Base-by-base conservation (phyloP, 208 protist species). In the Acanthamoeba triangularis region DNA sequence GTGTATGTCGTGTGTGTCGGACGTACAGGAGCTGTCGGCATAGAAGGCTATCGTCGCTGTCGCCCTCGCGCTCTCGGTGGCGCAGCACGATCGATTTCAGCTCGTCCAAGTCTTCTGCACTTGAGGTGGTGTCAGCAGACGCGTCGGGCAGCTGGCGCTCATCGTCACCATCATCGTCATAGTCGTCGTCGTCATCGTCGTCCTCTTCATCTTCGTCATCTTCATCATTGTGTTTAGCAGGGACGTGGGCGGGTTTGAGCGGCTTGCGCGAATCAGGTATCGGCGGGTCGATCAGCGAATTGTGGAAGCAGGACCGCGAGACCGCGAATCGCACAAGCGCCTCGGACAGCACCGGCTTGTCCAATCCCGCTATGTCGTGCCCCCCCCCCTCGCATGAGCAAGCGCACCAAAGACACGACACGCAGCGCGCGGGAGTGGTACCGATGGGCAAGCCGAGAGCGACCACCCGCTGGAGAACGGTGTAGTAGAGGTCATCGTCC, bases 401-500 rank as follows among this genome's bases (percentile, higher is more conserved):
- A 8, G 54, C 18, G 10, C 7, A 84, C 7, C 18, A 5, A 2
- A 84, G 30, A 8, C 8, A 72, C 63, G n/a, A 10, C 3, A 28
- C 6, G 30, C 10, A 65, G 35, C 35, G 78, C 10, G 7, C 13
- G 28, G 65, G 49, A 11, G 49, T 8, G 23, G 44, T 65, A 90
- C 82, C 82, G 44, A 90, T 67, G 54, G 82, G 82, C 7, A 63
- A 7, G 30, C 82, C 82, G 37, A 47, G 25, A 14, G 82, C 82
- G 28, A 67, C 37, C 25, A 90, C 82, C 7, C 54, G n/a, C 37
- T 90, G 82, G n/a, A 90, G 82, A 23, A 90, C 82, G 8, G 82
- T 90, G 37, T 90, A 90, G 33, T 47, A 90, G 7, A 90, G 82
- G 20, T 90, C 82, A 13, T 90, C 82, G 20, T 90, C 82, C 2